Base-by-base conservation (phyloP, 805 yeast genomes). In the Ogataea corticis region DNA sequence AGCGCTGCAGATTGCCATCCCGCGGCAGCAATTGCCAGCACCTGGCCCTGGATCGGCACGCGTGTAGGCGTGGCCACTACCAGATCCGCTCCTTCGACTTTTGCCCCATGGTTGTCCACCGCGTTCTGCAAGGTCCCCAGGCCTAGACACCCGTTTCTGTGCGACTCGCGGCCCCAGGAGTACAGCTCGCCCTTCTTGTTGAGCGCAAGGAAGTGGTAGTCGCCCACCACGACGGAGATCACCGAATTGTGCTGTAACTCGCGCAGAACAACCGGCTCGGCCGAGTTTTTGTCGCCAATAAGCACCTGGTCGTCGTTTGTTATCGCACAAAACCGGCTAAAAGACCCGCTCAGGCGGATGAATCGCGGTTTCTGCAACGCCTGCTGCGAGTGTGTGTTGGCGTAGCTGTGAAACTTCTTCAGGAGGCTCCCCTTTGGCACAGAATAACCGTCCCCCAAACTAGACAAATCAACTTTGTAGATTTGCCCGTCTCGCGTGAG, bases 1-100 rank as follows among this genome's bases (percentile, higher is more conserved):
- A 86, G 67, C 1, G 89, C 90, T 35, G 83, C 80, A 5, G 88
- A 77, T 46, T 86, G 94, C 92, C 92, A 86, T 1, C 94, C 95
- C 13, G 82, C 83, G 6, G 91, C 88, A 1, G 86, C 76, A 28
- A 85, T 74, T 0, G 82, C 81, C 16, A 84, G 62, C 58, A 83
- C 80, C 27, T 67, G 65, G 3, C 79, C 79, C 3, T 65, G 62
- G 1, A 69, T 45, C 2, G 63, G 52, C 5, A 78, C 65, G 37
- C 57, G 57, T 1, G 68, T 63, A 2, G 88, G 88, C 21, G 60
- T 67, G 2, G 53, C 50, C 1, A 72, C 60, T 13, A 47, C 48
- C 17, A 59, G 48, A 3, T 75, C 77, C 31, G 65, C 56, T n/a
- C 63, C 69, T 30, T 67, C 66, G 17, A 54, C 44, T 18, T 67